A percentile compares a stretch with the other conserved stretches of the same genome.
phyloP scores from a whole-genome alignment of 148 eudicot genomes.

The Vaccinium darrowii region DNA sequence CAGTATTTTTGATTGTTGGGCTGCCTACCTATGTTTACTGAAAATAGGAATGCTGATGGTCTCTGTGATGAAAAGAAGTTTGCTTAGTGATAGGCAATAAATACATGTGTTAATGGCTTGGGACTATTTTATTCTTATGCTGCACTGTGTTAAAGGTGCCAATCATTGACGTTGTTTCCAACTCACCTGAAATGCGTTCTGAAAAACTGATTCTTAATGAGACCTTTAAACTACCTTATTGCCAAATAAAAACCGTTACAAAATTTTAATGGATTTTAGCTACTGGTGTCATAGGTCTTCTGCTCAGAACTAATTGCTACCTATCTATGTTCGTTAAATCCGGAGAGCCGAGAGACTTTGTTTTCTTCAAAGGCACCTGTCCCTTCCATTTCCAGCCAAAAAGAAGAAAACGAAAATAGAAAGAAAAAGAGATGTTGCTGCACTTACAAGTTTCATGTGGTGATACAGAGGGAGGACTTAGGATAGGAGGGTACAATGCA shows the following conservation, averaged over 20 bases:
- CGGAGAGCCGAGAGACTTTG: background rate
- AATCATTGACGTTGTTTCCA: background rate
- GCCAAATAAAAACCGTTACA: too few species aligned
- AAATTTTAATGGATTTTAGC: background rate
- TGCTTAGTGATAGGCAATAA: background rate
- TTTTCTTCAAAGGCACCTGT: background rate
- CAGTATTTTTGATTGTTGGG: background rate
- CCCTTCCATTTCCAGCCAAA: background rate
- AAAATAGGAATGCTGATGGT: background rate
- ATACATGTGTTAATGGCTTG: background rate
- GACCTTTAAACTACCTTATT: background rate
- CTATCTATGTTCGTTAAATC: background rate
- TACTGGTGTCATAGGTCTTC: background rate
- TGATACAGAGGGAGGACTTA: background rate
- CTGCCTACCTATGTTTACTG: background rate
- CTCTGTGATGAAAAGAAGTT: background rate
- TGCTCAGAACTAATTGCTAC: background rate
- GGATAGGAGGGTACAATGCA: background rate
- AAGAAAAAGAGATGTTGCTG: too few species aligned
- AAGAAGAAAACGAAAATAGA: background rate
- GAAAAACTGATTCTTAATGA: background rate
- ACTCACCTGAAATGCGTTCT: background rate
- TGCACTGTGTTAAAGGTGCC: background rate
- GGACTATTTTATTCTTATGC: background rate
- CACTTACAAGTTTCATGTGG: background rate